Evolutionary conservation across 192 early-diverging fungal genomes (phyloP).

Genomic region (Glomus cerebriforme): DNA sequence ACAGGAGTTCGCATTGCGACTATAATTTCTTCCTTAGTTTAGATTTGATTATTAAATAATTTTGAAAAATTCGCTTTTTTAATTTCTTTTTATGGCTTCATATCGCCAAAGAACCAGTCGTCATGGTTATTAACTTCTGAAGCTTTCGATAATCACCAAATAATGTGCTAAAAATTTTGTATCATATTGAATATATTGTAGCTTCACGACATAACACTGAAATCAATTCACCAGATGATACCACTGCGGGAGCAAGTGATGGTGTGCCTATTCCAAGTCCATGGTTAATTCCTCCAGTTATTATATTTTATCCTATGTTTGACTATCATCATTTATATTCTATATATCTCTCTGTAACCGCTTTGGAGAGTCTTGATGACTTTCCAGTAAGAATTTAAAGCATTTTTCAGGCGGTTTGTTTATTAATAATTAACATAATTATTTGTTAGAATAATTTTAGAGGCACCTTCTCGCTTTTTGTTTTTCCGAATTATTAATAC

Average conservation of each 20-base stretch:
- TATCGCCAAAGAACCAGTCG: too few relatives aligned
- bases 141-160: conserved; percentile 22
- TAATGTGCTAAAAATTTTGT: not conserved
- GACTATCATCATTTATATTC: not conserved
- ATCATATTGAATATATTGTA: conserved; percentile 15
- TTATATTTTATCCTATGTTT: conserved; percentile 10
- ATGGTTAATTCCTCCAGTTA: conserved; percentile 12
- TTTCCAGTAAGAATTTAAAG: conserved; percentile 18
- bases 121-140: too few relatives aligned
- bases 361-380: not conserved
- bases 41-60: too few relatives aligned
- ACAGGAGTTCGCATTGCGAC: too few relatives aligned
- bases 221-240: conserved; percentile 13
- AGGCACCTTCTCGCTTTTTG: not conserved
- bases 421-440: conserved; percentile 10
- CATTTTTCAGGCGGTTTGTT: conserved; percentile 12
- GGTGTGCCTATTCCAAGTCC: too few relatives aligned
- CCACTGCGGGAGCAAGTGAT: too few relatives aligned
- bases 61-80: too few relatives aligned
- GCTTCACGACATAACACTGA: too few relatives aligned
- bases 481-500: not conserved
- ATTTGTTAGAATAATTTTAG: conserved; percentile 6
- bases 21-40: too few relatives aligned
- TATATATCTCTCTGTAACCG: not conserved
- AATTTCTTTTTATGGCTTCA: too few relatives aligned